Conservation (phyloP, 441 rosid species). For the Metrosideros polymorpha region DNA sequence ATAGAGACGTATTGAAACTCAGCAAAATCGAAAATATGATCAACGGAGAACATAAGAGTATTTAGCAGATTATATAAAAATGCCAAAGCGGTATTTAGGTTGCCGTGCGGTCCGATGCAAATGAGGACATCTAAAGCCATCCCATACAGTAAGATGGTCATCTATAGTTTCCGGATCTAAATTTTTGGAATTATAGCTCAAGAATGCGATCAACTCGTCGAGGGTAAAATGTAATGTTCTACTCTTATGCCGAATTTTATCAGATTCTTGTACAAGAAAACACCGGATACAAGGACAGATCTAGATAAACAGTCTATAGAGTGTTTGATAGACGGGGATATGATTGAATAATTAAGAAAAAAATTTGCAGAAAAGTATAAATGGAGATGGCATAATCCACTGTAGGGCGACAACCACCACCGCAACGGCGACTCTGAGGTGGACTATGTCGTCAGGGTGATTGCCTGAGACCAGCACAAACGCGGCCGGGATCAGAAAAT, state of each 20-base stretch:
- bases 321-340: background rate
- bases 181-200: background rate
- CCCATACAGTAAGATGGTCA: background rate
- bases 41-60: background rate
- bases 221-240: background rate
- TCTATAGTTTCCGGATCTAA: background rate
- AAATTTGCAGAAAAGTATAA: background rate
- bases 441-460: background rate
- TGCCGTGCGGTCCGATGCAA: background rate
- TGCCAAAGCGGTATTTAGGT: background rate
- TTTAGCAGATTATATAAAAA: background rate
- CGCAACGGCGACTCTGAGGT: background rate
- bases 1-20: background rate
- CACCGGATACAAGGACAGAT: background rate
- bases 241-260: background rate
- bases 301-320: background rate
- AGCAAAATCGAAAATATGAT: background rate
- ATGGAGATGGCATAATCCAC: background rate
- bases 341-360: background rate
- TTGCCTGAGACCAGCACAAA: background rate
- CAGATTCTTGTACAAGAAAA: background rate
- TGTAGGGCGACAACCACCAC: background rate
- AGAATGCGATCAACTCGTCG: background rate
- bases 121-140: background rate
- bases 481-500: background rate